Conservation (phyloP, 1,284 basidiomycete genomes). For the Cryptococcus sp. region DNA sequence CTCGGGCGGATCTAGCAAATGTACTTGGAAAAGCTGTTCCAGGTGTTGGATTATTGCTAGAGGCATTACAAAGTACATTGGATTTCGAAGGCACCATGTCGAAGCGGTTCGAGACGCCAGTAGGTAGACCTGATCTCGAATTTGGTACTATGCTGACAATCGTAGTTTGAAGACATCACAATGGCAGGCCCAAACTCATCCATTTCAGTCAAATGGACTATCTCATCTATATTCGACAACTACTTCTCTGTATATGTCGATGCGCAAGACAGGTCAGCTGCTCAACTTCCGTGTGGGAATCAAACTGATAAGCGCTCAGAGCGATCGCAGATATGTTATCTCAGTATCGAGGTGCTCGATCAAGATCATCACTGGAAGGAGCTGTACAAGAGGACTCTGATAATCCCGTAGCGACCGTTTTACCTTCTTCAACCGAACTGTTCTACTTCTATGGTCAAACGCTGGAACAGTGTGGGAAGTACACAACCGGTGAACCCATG, state of each 20-base stretch:
- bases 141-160: no score
- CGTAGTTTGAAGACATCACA: slow-evolving; percentile 47
- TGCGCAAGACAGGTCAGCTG: slow-evolving; percentile 76
- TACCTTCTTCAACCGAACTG: slow-evolving; percentile 90
- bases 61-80: slow-evolving; percentile 73
- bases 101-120: slow-evolving; percentile 71
- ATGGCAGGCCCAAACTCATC: slow-evolving; percentile 21
- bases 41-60: slow-evolving; percentile 71
- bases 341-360: slow-evolving; percentile 63
- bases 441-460: slow-evolving; percentile 97
- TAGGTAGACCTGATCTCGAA: slow-evolving; percentile 45
- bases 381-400: slow-evolving; percentile 51
- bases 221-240: slow-evolving; percentile 82
- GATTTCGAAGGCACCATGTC: slow-evolving; percentile 79
- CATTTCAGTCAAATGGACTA: slow-evolving; percentile 52
- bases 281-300: neutral
- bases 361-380: slow-evolving; percentile 66
- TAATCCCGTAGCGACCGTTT: slow-evolving; percentile 60
- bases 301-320: slow-evolving; percentile 14
- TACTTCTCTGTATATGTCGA: slow-evolving; percentile 92
- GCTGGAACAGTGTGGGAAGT: slow-evolving; percentile 84
- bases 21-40: slow-evolving; percentile 52
- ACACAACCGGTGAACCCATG: slow-evolving; percentile 68
- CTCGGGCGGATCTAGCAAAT: slow-evolving; percentile 53
- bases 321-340: slow-evolving; percentile 56